Percentiles rank a stretch among this genome's conserved stretches.
Conservation (phyloP, 192 early-diverging fungal species). For the Diversispora epigaea region DNA sequence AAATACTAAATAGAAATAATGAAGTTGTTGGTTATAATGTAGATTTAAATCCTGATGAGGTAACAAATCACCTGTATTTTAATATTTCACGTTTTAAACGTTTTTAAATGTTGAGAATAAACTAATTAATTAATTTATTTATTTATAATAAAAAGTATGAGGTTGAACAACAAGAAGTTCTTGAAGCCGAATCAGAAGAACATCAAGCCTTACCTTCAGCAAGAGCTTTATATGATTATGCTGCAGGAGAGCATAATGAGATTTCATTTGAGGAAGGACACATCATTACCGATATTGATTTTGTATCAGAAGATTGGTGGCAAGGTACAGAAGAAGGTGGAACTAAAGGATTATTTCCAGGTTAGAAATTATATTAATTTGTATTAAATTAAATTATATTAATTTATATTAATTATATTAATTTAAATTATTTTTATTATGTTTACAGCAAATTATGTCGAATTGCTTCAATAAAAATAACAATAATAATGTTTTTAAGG, state of each 20-base stretch:
- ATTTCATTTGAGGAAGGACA: conserved; percentile 77
- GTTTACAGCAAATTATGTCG: conserved; percentile 11
- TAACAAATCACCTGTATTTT: background rate
- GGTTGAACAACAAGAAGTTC: conserved; percentile 33
- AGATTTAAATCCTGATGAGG: background rate
- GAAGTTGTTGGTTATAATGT: background rate
- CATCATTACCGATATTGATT: conserved; percentile 74
- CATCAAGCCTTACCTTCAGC: conserved; percentile 45
- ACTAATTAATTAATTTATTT: background rate
- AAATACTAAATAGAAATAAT: background rate
- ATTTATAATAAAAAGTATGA: conserved; percentile 16
- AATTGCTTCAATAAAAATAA: background rate
- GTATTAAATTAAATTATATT: background rate
- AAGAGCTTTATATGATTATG: conserved; percentile 79
- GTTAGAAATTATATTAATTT: conserved; percentile 44
- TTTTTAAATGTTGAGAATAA: background rate
- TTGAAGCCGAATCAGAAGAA: conserved; percentile 33
- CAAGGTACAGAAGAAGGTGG: conserved; percentile 63
- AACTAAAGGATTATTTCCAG: conserved; percentile 71
- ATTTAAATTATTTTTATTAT: background rate
- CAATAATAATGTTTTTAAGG: too few relatives aligned
- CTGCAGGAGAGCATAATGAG: conserved; percentile 85
- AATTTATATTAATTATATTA: background rate
- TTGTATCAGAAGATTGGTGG: conserved; percentile 93
- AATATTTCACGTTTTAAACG: background rate